These are phyloP conservation scores for Paecilomyces formosus DNA, from an alignment of 2,329 filamentous ascomycete species.

Conservation along the genomic window DNA sequence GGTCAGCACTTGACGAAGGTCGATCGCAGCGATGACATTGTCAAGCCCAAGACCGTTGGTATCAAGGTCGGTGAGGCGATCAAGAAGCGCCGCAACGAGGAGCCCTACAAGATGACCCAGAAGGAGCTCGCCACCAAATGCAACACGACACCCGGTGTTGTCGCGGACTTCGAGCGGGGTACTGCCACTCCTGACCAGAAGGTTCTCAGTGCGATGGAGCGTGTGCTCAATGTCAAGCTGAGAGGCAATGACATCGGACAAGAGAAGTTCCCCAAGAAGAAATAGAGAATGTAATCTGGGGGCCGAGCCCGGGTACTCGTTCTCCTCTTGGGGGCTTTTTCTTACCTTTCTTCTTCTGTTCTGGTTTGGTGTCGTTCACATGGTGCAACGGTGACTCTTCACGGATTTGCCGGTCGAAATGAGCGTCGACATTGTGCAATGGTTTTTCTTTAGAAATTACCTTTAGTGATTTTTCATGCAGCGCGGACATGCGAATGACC, in stretches of 20 bases:
- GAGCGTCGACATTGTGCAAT: conserved; percentile 6
- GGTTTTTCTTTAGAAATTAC: background rate
- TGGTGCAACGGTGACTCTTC: background rate
- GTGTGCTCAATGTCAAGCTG: conserved; percentile 79
- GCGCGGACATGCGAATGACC: background rate
- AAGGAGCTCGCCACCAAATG: conserved; percentile 79
- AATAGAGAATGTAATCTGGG: conserved; percentile 29
- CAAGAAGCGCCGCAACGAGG: conserved; percentile 66
- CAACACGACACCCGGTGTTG: conserved; percentile 73
- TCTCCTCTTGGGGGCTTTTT: conserved; percentile 12
- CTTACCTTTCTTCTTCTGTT: conserved; percentile 9
- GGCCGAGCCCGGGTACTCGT: conserved; percentile 17
- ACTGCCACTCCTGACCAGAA: conserved; percentile 75
- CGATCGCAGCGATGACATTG: conserved; percentile 92
- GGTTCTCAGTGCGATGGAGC: conserved; percentile 69
- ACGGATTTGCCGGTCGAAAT: conserved; percentile 5
- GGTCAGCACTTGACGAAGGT: conserved; percentile 97
- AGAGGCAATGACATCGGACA: conserved; percentile 77
- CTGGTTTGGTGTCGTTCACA: conserved; percentile 7
- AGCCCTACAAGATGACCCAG: conserved; percentile 94
- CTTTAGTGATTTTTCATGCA: background rate
- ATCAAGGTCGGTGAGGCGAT: conserved; percentile 75
- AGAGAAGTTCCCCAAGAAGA: conserved; percentile 75
- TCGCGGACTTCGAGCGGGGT: conserved; percentile 81
- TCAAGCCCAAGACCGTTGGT: conserved; percentile 91